These are phyloP conservation scores for Globisporangium takayamanum DNA, from an alignment of 352 stramenopile genomes.

Conservation along the genomic window DNA sequence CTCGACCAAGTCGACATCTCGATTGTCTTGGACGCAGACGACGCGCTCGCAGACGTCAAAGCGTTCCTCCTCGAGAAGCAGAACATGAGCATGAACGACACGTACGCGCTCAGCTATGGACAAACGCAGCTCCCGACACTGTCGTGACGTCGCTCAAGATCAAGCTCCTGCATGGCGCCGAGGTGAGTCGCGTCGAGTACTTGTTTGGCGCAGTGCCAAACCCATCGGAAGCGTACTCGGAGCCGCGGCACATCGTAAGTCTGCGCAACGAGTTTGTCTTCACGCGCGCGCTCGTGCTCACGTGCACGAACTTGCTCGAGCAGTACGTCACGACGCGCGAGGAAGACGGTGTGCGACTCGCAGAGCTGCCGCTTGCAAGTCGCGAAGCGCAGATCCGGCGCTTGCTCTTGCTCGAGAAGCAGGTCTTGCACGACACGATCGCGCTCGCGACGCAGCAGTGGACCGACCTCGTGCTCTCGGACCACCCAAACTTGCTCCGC, in stretches of 20 bases:
- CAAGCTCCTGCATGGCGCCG: slow-evolving; percentile 31
- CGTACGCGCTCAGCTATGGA: slow-evolving; percentile 28
- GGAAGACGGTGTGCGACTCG: slow-evolving; percentile 22
- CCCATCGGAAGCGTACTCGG: slow-evolving; percentile 1
- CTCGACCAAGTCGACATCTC: slow-evolving; percentile 42
- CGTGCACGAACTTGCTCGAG: slow-evolving; percentile 30
- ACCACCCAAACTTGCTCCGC: slow-evolving; percentile 38
- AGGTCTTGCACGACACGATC: slow-evolving; percentile 48
- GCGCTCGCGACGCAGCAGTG: slow-evolving; percentile 37
- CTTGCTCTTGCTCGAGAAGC: slow-evolving; percentile 49
- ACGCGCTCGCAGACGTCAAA: slow-evolving; percentile 31
- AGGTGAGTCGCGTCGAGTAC: slow-evolving; percentile 27
- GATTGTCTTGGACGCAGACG: slow-evolving; percentile 31
- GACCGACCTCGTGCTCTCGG: slow-evolving; percentile 34
- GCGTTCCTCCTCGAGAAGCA: slow-evolving; percentile 26
- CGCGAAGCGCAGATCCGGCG: slow-evolving; percentile 31
- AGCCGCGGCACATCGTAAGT: slow-evolving; percentile 22
- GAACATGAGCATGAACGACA: slow-evolving; percentile 37
- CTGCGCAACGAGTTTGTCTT: slow-evolving; percentile 47
- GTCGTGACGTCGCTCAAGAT: slow-evolving; percentile 35
- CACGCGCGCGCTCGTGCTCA: slow-evolving; percentile 32
- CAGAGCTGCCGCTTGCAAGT: slow-evolving; percentile 2
- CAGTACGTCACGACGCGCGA: slow-evolving; percentile 33
- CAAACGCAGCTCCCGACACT: slow-evolving; percentile 9
- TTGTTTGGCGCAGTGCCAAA: slow-evolving; percentile 14